Conservation (phyloP, 179 eudicot species). For the Carnegiea gigantea region DNA sequence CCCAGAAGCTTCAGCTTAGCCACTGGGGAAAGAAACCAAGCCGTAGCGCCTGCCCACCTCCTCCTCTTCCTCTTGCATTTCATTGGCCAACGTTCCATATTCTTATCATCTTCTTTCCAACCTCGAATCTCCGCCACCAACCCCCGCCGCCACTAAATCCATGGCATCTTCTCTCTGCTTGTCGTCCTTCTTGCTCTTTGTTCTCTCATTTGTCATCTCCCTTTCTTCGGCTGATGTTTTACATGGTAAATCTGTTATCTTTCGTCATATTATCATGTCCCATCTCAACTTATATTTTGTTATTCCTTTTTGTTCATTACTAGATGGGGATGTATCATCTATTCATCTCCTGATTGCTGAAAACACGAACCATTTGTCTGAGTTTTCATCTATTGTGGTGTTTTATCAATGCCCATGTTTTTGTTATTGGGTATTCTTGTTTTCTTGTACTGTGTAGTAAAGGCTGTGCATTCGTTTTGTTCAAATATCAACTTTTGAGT, state of each 20-base stretch:
- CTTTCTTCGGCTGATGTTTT: conserved; percentile 29
- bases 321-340: neutral
- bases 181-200: conserved; percentile 27
- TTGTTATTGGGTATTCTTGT: neutral
- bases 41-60: neutral
- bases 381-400: neutral
- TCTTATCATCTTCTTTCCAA: neutral
- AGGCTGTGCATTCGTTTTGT: neutral
- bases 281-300: too few relatives aligned
- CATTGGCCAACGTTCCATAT: neutral
- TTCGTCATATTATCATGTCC: neutral
- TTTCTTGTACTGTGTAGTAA: neutral
- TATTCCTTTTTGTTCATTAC: too few relatives aligned
- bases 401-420: neutral
- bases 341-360: neutral
- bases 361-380: neutral
- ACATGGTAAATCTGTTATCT: conserved; percentile 21
- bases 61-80: neutral
- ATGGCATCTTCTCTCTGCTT: conserved; percentile 32
- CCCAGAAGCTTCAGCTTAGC: neutral
- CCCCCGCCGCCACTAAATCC: neutral
- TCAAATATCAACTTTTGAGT: neutral
- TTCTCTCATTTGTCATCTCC: conserved; percentile 25
- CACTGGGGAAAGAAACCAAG: neutral
- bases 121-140: neutral